Evolutionary conservation across 1,139 yeast genomes (phyloP), one percentile per base, ranked within the genome.

Genomic region (Ogataea hybrid): DNA sequence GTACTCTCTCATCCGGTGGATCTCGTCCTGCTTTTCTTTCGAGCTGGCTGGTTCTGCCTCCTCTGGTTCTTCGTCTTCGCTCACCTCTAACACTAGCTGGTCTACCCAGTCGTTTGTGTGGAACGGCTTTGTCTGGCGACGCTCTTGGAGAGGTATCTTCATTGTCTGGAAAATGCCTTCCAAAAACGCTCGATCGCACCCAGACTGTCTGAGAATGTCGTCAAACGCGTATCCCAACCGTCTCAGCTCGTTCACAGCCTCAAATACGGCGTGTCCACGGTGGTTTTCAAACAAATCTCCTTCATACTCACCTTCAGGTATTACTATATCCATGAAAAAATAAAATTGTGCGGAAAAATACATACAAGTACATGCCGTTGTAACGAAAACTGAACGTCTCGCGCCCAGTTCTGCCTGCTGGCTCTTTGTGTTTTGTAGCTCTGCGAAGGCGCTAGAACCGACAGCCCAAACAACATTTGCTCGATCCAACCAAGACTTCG

Each of bases 141-240:
- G 37, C 6, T 28, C 28, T 7, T 33, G 27, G 2, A 32, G 14
- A 5, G 48, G 39, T 9, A 46, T 16, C 25, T 38, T 35, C 25
- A 46, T 28, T 12, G 41, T 20, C 15, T 28, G 33, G 30, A 37
- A 51, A 5, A 46, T 9, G 9, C 40, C 43, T 25, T 21, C 32
- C 17, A 52, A 20, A 36, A 52, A 53, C 15, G 37, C 43, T n/a
- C 37, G 28, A 25, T 47, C 47, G 28, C 53, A 48, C 18, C 46
- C 49, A 7, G 54, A 42, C 31, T 49, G 46, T 8, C 37, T 36
- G 25, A 43, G 25, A 3, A 55, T 49, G 17, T 52, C 48, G 6
- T 33, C 41, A 28, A 39, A 53, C 12, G 46, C 42, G 31, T 46
- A 41, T 9, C 58, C 58, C 11, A 55, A 44, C n/a, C 56, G 41